Evolutionary conservation across 2,329 filamentous ascomycete species (phyloP).

Genomic region (Rhinocladiella mackenziei): DNA sequence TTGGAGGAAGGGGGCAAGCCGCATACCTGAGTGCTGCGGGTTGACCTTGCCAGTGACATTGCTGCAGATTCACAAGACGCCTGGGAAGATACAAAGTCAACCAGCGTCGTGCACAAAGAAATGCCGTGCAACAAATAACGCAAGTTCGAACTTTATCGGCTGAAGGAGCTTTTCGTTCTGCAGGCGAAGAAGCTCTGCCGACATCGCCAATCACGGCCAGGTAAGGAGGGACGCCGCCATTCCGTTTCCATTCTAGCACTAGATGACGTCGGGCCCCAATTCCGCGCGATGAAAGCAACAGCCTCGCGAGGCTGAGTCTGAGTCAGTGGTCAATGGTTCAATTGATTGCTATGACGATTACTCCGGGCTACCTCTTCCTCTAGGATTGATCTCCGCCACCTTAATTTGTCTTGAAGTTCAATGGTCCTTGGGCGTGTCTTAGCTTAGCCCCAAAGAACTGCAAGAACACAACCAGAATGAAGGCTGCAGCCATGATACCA

Average conservation of each 20-base stretch:
- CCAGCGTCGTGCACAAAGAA: not conserved
- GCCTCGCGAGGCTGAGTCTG: not conserved
- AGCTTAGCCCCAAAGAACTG: constrained; percentile 37
- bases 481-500: constrained; percentile 38
- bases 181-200: constrained; percentile 16
- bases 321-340: not conserved
- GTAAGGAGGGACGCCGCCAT: not conserved
- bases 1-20: not conserved
- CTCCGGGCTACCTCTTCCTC: no score
- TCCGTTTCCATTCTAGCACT: constrained; percentile 3
- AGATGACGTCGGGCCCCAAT: not conserved
- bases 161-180: constrained; percentile 10
- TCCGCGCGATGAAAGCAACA: not conserved
- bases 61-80: constrained; percentile 1
- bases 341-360: no score
- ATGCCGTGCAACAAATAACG: constrained; percentile 4
- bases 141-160: not conserved
- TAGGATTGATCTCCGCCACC: no score
- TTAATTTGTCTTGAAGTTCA: constrained; percentile 33
- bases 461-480: constrained; percentile 36
- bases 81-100: constrained; percentile 5
- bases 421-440: constrained; percentile 35
- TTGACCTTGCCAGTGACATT: constrained; percentile 28
- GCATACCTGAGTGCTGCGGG: constrained; percentile 27
- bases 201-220: constrained; percentile 8